Conservation (phyloP, 139 green algal genomes). For the Trebouxia sp. region DNA sequence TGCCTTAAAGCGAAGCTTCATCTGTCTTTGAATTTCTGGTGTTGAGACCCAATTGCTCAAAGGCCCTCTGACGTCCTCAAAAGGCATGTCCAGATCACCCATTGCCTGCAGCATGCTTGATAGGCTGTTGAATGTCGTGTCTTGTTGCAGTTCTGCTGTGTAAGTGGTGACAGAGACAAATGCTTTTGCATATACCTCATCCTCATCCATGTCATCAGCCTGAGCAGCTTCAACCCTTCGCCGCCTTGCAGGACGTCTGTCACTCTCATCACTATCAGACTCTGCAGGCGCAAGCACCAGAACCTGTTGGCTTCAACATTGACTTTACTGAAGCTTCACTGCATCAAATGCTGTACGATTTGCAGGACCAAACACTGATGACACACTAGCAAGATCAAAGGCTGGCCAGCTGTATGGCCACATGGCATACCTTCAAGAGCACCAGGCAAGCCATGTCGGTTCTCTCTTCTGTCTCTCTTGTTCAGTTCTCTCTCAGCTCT, state of each 20-base stretch:
- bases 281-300: no score
- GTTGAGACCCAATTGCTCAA: conserved; percentile 1
- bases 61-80: neutral
- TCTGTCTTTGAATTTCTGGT: conserved; percentile 48
- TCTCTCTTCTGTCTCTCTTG: conserved; percentile 54
- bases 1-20: conserved; percentile 61
- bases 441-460: conserved; percentile 52
- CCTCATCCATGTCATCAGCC: conserved; percentile 50
- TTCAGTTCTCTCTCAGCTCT: conserved; percentile 82
- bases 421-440: conserved; percentile 62
- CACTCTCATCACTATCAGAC: conserved; percentile 53
- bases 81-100: conserved; percentile 25
- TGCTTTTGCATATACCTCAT: conserved; percentile 34
- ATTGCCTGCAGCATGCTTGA: neutral
- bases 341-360: no score
- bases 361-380: no score
- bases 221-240: conserved; percentile 57
- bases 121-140: neutral
- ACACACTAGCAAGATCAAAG: no score
- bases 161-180: neutral
- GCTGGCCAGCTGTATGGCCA: no score
- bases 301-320: no score
- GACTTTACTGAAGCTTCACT: no score
- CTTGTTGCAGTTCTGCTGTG: neutral
- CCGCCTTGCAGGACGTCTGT: conserved; percentile 45